These are phyloP conservation scores for Phaeosphaeria sp. DNA, from an alignment of 2,329 filamentous ascomycete species.

Conservation along the genomic window DNA sequence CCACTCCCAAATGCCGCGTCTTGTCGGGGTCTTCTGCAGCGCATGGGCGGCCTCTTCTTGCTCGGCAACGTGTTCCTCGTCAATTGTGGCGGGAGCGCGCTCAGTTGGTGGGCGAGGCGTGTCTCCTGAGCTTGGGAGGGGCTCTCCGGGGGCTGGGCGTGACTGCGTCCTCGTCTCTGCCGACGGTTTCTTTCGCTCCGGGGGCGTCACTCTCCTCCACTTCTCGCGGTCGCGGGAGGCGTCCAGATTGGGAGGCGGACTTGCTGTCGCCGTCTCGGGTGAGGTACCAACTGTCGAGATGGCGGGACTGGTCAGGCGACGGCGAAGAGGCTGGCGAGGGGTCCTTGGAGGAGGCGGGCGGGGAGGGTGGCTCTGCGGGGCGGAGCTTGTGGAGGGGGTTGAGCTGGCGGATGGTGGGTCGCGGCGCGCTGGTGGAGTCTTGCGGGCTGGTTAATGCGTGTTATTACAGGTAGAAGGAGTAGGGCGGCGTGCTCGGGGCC, in stretches of 20 bases:
- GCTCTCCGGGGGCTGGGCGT: conserved; percentile 41
- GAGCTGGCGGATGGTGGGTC: conserved; percentile 41
- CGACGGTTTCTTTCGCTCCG: conserved; percentile 24
- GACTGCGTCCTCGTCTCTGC: conserved; percentile 16
- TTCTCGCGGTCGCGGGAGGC: conserved; percentile 26
- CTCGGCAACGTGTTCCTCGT: conserved; percentile 7
- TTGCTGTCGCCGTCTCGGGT: conserved; percentile 39
- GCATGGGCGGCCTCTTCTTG: conserved; percentile 2
- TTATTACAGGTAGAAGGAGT: conserved; percentile 35
- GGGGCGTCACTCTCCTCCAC: conserved; percentile 30
- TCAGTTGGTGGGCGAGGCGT: conserved; percentile 33
- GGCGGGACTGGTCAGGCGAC: conserved; percentile 45
- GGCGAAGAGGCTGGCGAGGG: conserved; percentile 40
- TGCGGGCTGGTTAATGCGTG: conserved; percentile 46
- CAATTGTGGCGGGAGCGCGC: conserved; percentile 14
- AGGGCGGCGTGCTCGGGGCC: conserved; percentile 18
- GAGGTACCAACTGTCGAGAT: conserved; percentile 44
- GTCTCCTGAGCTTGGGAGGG: conserved; percentile 44
- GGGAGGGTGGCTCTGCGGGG: conserved; percentile 39
- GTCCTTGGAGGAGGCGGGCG: conserved; percentile 34
- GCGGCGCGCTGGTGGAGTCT: conserved; percentile 33
- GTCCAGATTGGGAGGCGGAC: conserved; percentile 33
- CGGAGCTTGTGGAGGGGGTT: conserved; percentile 35
- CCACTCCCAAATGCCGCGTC: conserved; percentile 45
- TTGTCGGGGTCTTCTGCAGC: conserved; percentile 25